Evolutionary conservation across 176 grass and related monocot species (phyloP).

Genomic region (Aegilops speltoides): DNA sequence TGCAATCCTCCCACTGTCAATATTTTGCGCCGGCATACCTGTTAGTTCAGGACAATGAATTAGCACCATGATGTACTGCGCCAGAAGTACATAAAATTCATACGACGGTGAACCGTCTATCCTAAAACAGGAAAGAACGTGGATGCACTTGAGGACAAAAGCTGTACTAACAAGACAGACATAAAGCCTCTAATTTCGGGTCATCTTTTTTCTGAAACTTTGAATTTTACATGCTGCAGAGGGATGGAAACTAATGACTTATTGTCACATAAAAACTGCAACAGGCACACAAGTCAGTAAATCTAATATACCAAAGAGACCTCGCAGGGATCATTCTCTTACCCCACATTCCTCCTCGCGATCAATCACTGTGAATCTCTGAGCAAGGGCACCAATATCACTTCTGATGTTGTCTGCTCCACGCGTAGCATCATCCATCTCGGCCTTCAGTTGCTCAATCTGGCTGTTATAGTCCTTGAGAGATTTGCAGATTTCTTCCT

Average conservation of each 20-base stretch:
- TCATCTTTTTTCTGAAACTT: conserved; percentile 4
- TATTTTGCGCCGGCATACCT: conserved; percentile 92
- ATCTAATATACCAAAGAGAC: neutral
- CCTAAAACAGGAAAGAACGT: neutral
- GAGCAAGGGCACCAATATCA: conserved; percentile 93
- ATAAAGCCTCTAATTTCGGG: neutral
- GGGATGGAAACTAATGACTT: neutral
- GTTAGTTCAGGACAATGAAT: conserved; percentile 6
- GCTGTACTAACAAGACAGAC: neutral
- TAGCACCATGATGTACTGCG: conserved; percentile 1
- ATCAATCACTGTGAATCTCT: conserved; percentile 88
- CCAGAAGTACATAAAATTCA: neutral
- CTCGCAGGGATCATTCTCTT: conserved; percentile 1
- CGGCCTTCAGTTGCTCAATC: conserved; percentile 90
- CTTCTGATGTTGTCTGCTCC: conserved; percentile 94
- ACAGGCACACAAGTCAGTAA: neutral
- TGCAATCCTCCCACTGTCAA: conserved; percentile 72
- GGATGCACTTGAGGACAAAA: neutral
- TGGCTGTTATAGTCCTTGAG: conserved; percentile 96
- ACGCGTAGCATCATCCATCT: conserved; percentile 96
- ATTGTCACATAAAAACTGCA: neutral
- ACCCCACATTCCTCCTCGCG: conserved; percentile 94
- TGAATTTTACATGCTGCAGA: neutral
- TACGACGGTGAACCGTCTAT: neutral
- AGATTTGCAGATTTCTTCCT: conserved; percentile 98